Conservation (phyloP, 2,329 filamentous ascomycete genomes). For the Pestalotiopsis sp. region DNA sequence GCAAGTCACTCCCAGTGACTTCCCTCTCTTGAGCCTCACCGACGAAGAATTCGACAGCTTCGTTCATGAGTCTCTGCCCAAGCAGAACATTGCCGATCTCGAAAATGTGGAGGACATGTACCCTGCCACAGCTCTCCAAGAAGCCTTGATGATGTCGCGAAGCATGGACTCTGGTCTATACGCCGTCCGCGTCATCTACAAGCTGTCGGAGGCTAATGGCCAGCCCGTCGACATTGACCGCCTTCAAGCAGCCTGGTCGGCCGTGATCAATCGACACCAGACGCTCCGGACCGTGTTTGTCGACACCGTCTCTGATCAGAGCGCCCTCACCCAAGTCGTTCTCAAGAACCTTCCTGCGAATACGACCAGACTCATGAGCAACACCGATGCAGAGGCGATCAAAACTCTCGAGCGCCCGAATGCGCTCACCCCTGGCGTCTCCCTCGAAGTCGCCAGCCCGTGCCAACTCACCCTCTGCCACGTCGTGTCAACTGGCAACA, state of each 20-base stretch:
- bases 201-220: neutral
- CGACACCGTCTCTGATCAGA: constrained; percentile 6
- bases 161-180: constrained; percentile 13
- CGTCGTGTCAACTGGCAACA: constrained; percentile 8
- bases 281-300: constrained; percentile 2
- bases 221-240: constrained; percentile 1
- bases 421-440: neutral
- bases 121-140: constrained; percentile 57
- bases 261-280: neutral
- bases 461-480: constrained; percentile 25
- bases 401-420: constrained; percentile 3
- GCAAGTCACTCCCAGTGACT: constrained; percentile 33
- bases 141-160: constrained; percentile 46
- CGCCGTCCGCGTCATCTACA: constrained; percentile 5
- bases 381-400: constrained; percentile 6
- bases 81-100: constrained; percentile 11
- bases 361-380: neutral
- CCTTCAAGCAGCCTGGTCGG: constrained; percentile 1
- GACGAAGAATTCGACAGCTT: constrained; percentile 32
- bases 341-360: constrained; percentile 6
- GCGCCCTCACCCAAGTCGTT: constrained; percentile 12
- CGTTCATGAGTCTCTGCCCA: constrained; percentile 11
- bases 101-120: constrained; percentile 48
- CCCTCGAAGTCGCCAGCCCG: constrained; percentile 25
- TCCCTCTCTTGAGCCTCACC: constrained; percentile 33